phyloP scores from a whole-genome alignment of 2,329 filamentous ascomycete genomes.

The Coniosporium tulheliwenetii region DNA sequence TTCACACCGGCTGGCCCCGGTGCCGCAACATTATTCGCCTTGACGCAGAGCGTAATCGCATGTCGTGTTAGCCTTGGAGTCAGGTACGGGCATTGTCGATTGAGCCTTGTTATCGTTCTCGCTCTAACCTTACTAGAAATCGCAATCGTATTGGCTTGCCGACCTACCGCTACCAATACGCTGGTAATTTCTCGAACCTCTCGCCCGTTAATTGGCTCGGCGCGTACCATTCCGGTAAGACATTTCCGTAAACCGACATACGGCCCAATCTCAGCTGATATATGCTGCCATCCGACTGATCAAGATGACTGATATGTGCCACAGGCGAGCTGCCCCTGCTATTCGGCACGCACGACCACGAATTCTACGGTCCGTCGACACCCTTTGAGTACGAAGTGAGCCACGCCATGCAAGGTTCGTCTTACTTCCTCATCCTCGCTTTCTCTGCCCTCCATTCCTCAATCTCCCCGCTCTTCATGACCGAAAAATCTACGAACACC shows the following conservation, averaged over 20 bases:
- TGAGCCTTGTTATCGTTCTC: background rate
- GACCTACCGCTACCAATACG: slow-evolving; percentile 25
- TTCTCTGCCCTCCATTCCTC: background rate
- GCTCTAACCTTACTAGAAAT: background rate
- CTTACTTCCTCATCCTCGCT: background rate
- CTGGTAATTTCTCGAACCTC: slow-evolving; percentile 26
- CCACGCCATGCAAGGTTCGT: background rate
- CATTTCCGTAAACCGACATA: background rate
- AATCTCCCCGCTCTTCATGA: background rate
- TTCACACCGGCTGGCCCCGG: slow-evolving; percentile 5
- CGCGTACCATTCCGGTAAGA: slow-evolving; percentile 21
- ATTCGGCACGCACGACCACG: slow-evolving; percentile 21
- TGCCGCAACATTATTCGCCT: slow-evolving; percentile 3
- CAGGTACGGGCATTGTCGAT: background rate
- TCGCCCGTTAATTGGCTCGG: slow-evolving; percentile 23
- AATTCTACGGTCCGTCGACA: slow-evolving; percentile 10
- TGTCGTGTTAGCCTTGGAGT: slow-evolving; percentile 4
- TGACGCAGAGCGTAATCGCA: slow-evolving; percentile 5
- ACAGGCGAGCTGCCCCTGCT: slow-evolving; percentile 19
- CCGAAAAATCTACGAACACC: too few relatives aligned
- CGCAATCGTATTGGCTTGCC: slow-evolving; percentile 8
- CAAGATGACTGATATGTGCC: background rate
- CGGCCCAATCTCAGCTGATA: too few relatives aligned
- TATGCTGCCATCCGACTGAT: background rate
- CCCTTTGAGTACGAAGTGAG: slow-evolving; percentile 5